Conservation (phyloP, 371 early-diverging fungal genomes). For the Mucor circinelloides region DNA sequence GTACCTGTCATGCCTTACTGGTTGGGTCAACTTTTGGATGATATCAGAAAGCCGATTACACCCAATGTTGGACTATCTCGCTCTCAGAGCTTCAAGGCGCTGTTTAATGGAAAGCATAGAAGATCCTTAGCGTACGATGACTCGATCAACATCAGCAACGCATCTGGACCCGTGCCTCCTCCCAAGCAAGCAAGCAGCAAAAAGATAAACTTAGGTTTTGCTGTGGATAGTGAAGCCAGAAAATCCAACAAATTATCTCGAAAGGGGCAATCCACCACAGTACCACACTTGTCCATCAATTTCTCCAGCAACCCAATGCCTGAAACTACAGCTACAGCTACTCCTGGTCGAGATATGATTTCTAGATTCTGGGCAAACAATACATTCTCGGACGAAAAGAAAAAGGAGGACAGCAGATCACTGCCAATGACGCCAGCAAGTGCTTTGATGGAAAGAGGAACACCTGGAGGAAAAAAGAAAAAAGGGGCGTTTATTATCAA, state of each 20-base stretch:
- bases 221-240: not conserved
- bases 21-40: conserved; percentile 90
- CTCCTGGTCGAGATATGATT: conserved; percentile 4
- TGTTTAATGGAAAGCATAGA: conserved; percentile 46
- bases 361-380: conserved; percentile 8
- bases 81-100: conserved; percentile 47
- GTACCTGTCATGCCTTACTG: conserved; percentile 95
- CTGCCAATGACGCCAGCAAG: not conserved
- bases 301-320: not conserved
- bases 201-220: not conserved
- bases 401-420: not conserved
- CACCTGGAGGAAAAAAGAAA: not conserved
- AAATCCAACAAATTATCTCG: not conserved
- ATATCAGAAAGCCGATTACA: conserved; percentile 76
- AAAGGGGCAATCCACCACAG: not conserved
- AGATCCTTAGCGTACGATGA: conserved; percentile 16
- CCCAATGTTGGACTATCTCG: conserved; percentile 52
- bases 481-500: conserved; percentile 17
- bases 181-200: not conserved
- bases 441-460: not conserved
- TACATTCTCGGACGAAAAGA: not conserved
- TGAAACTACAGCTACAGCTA: not conserved
- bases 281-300: not conserved
- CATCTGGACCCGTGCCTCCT: not conserved
- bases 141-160: not conserved